Conservation (phyloP, 495 filamentous ascomycete species). For the Podospora appendiculata region DNA sequence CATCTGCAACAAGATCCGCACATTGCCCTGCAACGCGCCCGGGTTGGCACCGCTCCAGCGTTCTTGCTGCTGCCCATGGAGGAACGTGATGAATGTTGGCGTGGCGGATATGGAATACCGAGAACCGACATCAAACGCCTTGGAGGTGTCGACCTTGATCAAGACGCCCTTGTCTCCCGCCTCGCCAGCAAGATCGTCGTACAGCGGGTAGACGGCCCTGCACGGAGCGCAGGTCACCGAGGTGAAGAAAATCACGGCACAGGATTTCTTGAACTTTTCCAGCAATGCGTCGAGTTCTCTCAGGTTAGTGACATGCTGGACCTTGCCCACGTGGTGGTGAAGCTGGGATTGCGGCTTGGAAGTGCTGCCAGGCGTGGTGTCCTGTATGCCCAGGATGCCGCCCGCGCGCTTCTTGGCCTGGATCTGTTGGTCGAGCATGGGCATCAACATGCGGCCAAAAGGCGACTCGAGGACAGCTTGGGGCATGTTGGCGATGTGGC, state of each 20-base stretch:
- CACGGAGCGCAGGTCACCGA: slow-evolving; percentile 81
- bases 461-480: slow-evolving; percentile 81
- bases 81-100: slow-evolving; percentile 86
- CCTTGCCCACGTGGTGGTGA: slow-evolving; percentile 20
- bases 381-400: slow-evolving; percentile 43
- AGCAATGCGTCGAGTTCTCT: slow-evolving; percentile 55
- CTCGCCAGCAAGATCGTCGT: slow-evolving; percentile 72
- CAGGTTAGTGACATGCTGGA: slow-evolving; percentile 33
- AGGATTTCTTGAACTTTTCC: slow-evolving; percentile 49
- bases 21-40: slow-evolving; percentile 57
- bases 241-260: slow-evolving; percentile 88
- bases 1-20: slow-evolving; percentile 67
- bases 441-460: slow-evolving; percentile 82
- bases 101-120: slow-evolving; percentile 67
- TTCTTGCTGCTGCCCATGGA: slow-evolving; percentile 67
- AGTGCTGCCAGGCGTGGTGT: slow-evolving; percentile 20
- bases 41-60: slow-evolving; percentile 75
- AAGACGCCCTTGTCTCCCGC: slow-evolving; percentile 60
- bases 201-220: slow-evolving; percentile 74
- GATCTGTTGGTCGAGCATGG: slow-evolving; percentile 70
- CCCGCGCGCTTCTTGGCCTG: slow-evolving; percentile 51
- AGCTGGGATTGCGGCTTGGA: slow-evolving; percentile 26
- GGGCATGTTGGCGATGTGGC: slow-evolving; percentile 82
- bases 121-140: slow-evolving; percentile 55
- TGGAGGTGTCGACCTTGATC: slow-evolving; percentile 76